Percentiles rank a stretch among this genome's conserved stretches.
Conservation (phyloP, 495 filamentous ascomycete genomes). For the Acidomyces sp. region DNA sequence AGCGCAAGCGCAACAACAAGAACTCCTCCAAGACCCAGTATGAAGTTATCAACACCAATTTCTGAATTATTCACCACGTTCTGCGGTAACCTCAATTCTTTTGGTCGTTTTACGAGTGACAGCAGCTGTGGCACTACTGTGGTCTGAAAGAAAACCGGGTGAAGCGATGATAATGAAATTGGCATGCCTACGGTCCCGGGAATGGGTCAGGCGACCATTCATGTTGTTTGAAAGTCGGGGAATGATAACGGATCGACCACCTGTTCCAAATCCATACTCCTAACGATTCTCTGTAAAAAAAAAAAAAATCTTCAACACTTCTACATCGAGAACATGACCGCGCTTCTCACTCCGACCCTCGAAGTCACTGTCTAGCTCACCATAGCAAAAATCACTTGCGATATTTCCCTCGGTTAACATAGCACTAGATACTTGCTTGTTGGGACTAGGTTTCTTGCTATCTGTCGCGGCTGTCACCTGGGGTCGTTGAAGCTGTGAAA, state of each 20-base stretch:
- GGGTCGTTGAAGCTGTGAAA: too few relatives aligned
- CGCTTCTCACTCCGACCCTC: constrained; percentile 16
- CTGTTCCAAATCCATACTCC: constrained; percentile 18
- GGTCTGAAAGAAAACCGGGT: constrained; percentile 46
- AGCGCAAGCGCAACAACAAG: constrained; percentile 42
- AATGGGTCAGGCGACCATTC: constrained; percentile 51
- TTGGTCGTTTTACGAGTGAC: constrained; percentile 36
- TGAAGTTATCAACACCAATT: constrained; percentile 42
- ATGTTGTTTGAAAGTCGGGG: constrained; percentile 45
- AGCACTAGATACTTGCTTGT: too few relatives aligned
- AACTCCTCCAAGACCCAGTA: constrained; percentile 43
- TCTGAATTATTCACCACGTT: constrained; percentile 43
- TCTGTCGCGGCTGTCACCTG: too few relatives aligned
- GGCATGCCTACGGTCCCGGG: constrained; percentile 37
- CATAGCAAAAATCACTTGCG: too few relatives aligned
- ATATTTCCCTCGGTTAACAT: too few relatives aligned
- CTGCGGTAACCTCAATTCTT: constrained; percentile 32
- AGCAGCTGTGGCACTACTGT: constrained; percentile 42
- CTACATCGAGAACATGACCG: constrained; percentile 18
- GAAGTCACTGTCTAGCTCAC: constrained; percentile 11
- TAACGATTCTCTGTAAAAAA: constrained; percentile 7
- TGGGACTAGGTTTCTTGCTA: too few relatives aligned
- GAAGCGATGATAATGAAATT: constrained; percentile 40
- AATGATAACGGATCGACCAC: constrained; percentile 39
- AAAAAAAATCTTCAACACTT: constrained; percentile 15